Base-by-base conservation (phyloP, 257 asterid species). In the Primulina eburnea region DNA sequence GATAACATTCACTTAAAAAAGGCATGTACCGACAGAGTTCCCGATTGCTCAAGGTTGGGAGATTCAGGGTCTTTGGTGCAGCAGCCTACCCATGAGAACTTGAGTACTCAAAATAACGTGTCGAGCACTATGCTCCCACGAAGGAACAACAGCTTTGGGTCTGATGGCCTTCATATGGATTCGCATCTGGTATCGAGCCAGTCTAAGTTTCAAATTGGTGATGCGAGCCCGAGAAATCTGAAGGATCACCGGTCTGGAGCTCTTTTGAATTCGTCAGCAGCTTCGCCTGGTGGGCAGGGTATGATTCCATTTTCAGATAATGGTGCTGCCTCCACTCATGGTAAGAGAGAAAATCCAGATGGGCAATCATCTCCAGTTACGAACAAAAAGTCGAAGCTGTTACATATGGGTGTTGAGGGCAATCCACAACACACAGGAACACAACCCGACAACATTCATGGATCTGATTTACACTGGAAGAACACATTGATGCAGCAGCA, bases 391-490 rank as follows among this genome's bases (percentile, higher is more conserved):
- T 71, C 88, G 59, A 84, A 94, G 83, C 61, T 81, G 75, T 64
- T 78, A 40, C 83, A 80, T 67, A 52, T 80, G 55, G 82, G 78
- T 50, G 62, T 74, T 62, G 93, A 86, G 70, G 89, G 87, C 69
- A 85, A 74, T 81, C 77, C 82, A 59, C 92, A 85, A 76, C 88
- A 84, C 76, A 57, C 79, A 35, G 94, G 94, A 18, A 65, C 92
- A 60, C 91, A 78, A 56, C 70, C 85, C 58, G 99, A 89, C 50
- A 74, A 78, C 70, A 82, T 86, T 76, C 87, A 85, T 17, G 92
- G 92, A 74, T 58, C 90, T 20, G 97, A 90, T 77, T 71, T 84
- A 74, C 87, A 88, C 47, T 91, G 96, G 97, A 94, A 91, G 84
- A 89, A 83, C 76, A 57, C 92, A 56, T 66, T 84, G 70, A 64